Evolutionary conservation across 495 filamentous ascomycete genomes (phyloP).

Genomic region (Aspergillus panamensis): DNA sequence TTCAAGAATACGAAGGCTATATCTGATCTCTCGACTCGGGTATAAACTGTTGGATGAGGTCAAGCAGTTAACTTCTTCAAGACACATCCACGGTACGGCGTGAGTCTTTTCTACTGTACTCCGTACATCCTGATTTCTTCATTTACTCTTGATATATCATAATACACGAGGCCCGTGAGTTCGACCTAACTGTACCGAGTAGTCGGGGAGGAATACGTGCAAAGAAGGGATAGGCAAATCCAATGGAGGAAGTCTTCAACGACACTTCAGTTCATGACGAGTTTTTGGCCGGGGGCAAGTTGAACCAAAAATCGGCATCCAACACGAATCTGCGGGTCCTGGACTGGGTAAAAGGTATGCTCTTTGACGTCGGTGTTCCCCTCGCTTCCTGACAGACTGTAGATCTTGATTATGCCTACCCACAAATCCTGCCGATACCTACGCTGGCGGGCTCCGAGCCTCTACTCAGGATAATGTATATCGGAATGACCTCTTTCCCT

Average conservation of each 20-base stretch:
- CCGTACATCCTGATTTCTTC: no score
- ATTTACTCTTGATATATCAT: no score
- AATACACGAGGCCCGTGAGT: no score
- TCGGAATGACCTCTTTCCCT: neutral
- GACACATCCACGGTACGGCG: no score
- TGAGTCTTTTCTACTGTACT: no score
- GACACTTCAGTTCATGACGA: neutral
- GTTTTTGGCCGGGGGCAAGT: neutral
- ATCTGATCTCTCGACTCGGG: no score
- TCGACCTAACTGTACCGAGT: no score
- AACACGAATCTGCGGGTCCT: neutral
- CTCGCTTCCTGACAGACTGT: neutral
- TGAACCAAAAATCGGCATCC: neutral
- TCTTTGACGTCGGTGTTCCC: neutral
- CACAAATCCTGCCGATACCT: neutral
- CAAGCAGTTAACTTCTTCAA: no score
- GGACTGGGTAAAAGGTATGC: neutral
- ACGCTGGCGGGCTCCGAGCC: neutral
- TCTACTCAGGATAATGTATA: neutral
- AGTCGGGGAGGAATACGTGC: no score
- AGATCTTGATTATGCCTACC: neutral
- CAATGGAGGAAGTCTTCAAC: slow-evolving; percentile 3
- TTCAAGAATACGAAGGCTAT: no score
- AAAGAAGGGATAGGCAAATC: no score
- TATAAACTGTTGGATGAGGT: no score